A percentile compares a stretch with the other conserved stretches of the same genome.
Conservation (phyloP, 2,329 filamentous ascomycete species). For the Cladophialophora exuberans region DNA sequence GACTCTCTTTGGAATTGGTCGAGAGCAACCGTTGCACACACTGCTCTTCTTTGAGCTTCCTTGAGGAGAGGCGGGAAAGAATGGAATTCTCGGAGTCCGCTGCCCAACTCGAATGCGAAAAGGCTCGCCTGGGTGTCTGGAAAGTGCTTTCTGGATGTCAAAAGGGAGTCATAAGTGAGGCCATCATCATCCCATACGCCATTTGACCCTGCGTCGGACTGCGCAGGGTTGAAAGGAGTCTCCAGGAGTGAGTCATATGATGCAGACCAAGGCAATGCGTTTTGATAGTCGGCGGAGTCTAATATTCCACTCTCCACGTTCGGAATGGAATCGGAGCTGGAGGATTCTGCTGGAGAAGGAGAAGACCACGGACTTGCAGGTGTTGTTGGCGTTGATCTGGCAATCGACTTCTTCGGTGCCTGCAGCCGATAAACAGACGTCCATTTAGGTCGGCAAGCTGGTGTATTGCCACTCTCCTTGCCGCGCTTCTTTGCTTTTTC, state of each 20-base stretch:
- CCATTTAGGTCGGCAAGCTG: not conserved
- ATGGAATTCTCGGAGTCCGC: not conserved
- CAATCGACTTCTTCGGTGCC: not conserved
- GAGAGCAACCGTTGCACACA: not conserved
- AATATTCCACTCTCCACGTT: not conserved
- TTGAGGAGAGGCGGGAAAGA: not conserved
- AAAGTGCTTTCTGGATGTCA: not conserved
- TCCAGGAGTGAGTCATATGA: not conserved
- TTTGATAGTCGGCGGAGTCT: not conserved
- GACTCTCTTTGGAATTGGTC: constrained; percentile 1
- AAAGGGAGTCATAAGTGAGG: not conserved
- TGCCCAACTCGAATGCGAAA: not conserved
- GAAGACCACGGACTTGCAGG: not conserved
- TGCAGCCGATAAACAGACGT: not conserved
- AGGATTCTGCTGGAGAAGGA: not conserved
- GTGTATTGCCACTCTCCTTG: not conserved
- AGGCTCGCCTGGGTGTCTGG: not conserved
- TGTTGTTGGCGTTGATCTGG: not conserved
- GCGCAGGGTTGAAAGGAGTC: not conserved
- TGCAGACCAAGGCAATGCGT: not conserved
- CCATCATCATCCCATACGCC: not conserved
- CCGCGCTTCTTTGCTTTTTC: not conserved
- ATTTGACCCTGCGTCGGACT: not conserved
- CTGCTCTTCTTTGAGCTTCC: not conserved
- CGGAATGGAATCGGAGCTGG: not conserved